Evolutionary conservation across 108 stramenopile species (phyloP), one percentile per base, ranked within the genome.

Genomic region (Epithemia pelagica): DNA sequence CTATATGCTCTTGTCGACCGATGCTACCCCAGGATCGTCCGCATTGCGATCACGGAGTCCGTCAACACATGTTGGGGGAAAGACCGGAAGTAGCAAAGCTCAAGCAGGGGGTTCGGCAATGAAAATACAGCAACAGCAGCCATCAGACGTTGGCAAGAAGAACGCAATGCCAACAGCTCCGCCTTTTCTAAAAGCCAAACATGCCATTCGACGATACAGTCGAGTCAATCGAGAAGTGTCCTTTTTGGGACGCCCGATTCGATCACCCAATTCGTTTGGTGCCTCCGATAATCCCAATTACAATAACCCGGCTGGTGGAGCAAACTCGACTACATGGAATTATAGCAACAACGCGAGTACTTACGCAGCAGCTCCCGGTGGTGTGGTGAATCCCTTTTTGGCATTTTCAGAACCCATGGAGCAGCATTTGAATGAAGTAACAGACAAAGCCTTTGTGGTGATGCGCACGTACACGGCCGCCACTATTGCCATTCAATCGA

Each of bases 391-490:
- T 15, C 62, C 15, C 18, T 54, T 33, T 54, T 30, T 30, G 84
- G 74, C n/a, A 5, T 10, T 46, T 46, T 46, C 37, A 15, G 37
- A 46, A 46, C 74, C 79, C 54, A 87, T 94, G 58, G 92, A 94
- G 67, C 81, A 91, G 66, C 92, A 94, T 54, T 75, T 79, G 30
- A 94, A 91, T 58, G 92, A 95, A 77, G 90, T 95, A 8, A 90
- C 86, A 0, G 93, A 95, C 71, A 95, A 95, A 78, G 92, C 91
- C 28, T 96, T 96, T 68, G 92, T 96, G 20, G 83, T 82, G 25
- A 93, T 96, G 88, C 65, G 81, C 31, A 93, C 95, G 28, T 96
- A 87, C 63, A 92, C 92, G 0, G 92, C 95, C 19, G 87, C 95
- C 19, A 96, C 92, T 2, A 92, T 91, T 68, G 95, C 95, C 2